phyloP scores from a whole-genome alignment of 169 alveolate species.

The Eimeria nieschulzi region DNA sequence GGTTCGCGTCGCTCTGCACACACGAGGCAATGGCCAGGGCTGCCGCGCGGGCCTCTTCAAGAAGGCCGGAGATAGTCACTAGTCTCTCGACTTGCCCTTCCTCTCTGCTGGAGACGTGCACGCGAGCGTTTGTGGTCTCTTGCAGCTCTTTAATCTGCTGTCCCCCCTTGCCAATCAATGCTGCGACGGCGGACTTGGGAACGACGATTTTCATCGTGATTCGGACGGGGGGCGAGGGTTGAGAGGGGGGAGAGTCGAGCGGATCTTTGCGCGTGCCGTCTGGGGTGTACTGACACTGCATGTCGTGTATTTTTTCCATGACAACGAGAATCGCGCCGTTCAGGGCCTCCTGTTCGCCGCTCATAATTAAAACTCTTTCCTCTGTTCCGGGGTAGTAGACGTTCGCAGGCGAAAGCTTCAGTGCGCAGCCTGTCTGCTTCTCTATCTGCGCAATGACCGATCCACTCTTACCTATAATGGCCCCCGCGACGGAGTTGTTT shows the following conservation, averaged over 20 bases:
- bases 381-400: slow-evolving; percentile 64
- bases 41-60: slow-evolving; percentile 45
- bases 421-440: slow-evolving; percentile 51
- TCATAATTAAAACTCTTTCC: slow-evolving; percentile 53
- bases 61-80: slow-evolving; percentile 33
- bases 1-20: slow-evolving; percentile 56
- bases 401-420: slow-evolving; percentile 65
- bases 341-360: slow-evolving; percentile 71
- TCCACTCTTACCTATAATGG: slow-evolving; percentile 71
- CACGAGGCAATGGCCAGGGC: slow-evolving; percentile 17
- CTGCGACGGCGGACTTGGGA: slow-evolving; percentile 71
- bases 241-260: neutral
- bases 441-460: slow-evolving; percentile 36
- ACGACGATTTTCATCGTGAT: slow-evolving; percentile 45
- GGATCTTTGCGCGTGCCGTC: neutral
- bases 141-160: slow-evolving; percentile 52
- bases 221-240: neutral
- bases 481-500: slow-evolving; percentile 65
- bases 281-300: neutral
- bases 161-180: slow-evolving; percentile 75
- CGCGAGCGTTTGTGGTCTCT: slow-evolving; percentile 35
- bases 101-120: slow-evolving; percentile 64
- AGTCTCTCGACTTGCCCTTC: slow-evolving; percentile 66
- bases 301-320: slow-evolving; percentile 47
- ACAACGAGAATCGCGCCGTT: slow-evolving; percentile 51